These are phyloP conservation scores for Salix suchowensis DNA, from an alignment of 345 rosid species.

Conservation along the genomic window DNA sequence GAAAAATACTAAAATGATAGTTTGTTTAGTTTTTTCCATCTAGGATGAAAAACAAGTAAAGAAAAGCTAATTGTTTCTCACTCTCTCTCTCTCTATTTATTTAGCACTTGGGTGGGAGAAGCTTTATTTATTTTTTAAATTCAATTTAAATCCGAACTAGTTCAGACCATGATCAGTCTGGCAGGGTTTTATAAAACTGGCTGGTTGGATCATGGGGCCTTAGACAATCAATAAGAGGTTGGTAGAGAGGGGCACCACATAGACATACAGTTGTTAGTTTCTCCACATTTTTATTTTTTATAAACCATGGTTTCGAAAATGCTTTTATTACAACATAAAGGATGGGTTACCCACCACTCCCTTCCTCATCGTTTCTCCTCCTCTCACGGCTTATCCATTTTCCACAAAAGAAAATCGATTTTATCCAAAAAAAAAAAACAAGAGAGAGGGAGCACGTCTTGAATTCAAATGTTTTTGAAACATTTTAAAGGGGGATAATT, in stretches of 20 bases:
- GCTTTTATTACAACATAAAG: constrained; percentile 6
- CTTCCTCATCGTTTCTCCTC: constrained; percentile 42
- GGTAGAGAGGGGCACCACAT: constrained; percentile 26
- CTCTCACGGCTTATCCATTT: constrained; percentile 60
- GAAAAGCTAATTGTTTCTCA: no score
- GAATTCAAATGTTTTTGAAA: neutral
- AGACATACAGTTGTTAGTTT: constrained; percentile 24
- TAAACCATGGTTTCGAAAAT: neutral
- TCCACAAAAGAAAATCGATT: constrained; percentile 9
- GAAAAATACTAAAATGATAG: no score
- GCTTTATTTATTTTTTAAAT: no score
- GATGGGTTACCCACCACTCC: constrained; percentile 45
- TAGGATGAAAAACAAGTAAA: no score
- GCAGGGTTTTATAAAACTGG: neutral
- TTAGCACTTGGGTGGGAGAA: no score
- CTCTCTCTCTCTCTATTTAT: no score
- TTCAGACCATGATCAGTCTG: no score
- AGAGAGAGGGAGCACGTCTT: neutral
- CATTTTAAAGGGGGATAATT: no score
- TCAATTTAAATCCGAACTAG: no score
- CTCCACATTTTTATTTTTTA: constrained; percentile 20
- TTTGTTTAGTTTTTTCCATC: no score
- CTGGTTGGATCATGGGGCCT: constrained; percentile 26
- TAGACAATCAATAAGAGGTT: constrained; percentile 29
- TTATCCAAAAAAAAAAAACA: constrained; percentile 14